Percentiles rank a stretch among this genome's conserved stretches.
These are phyloP conservation scores for Hebeloma cylindrosporum DNA, from an alignment of 768 basidiomycete species.

Conservation along the genomic window DNA sequence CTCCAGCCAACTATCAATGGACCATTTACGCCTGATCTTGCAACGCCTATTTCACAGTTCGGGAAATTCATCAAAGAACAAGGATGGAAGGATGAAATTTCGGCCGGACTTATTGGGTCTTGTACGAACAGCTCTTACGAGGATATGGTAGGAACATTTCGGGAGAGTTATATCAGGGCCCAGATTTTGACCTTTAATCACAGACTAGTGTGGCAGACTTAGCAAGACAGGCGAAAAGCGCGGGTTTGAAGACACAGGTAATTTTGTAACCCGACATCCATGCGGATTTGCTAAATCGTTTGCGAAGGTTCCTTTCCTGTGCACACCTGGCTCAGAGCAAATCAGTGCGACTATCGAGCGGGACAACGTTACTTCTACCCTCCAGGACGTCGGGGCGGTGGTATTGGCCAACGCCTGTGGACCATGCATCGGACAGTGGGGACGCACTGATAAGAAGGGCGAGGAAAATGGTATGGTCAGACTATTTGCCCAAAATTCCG, in stretches of 20 bases:
- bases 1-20: slow-evolving; percentile 94
- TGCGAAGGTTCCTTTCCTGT: slow-evolving; percentile 76
- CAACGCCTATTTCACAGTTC: slow-evolving; percentile 92
- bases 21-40: slow-evolving; percentile 95
- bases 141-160: slow-evolving; percentile 64
- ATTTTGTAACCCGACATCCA: slow-evolving; percentile 5
- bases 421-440: slow-evolving; percentile 99
- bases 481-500: not conserved
- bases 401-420: slow-evolving; percentile 98
- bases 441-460: slow-evolving; percentile 81
- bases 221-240: slow-evolving; percentile 83
- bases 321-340: slow-evolving; percentile 91
- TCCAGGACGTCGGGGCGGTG: slow-evolving; percentile 89
- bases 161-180: too few species aligned
- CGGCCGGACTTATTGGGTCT: slow-evolving; percentile 93
- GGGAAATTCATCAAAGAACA: slow-evolving; percentile 75
- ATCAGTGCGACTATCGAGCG: slow-evolving; percentile 98
- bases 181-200: too few species aligned
- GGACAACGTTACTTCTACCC: slow-evolving; percentile 77
- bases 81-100: slow-evolving; percentile 92
- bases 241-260: slow-evolving; percentile 76
- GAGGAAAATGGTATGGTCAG: slow-evolving; percentile 83
- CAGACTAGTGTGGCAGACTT: slow-evolving; percentile 92
- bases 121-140: slow-evolving; percentile 99
- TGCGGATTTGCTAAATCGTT: slow-evolving; percentile 6